These are phyloP conservation scores for Eimeria maxima DNA, from an alignment of 169 alveolate genomes.

Conservation along the genomic window DNA sequence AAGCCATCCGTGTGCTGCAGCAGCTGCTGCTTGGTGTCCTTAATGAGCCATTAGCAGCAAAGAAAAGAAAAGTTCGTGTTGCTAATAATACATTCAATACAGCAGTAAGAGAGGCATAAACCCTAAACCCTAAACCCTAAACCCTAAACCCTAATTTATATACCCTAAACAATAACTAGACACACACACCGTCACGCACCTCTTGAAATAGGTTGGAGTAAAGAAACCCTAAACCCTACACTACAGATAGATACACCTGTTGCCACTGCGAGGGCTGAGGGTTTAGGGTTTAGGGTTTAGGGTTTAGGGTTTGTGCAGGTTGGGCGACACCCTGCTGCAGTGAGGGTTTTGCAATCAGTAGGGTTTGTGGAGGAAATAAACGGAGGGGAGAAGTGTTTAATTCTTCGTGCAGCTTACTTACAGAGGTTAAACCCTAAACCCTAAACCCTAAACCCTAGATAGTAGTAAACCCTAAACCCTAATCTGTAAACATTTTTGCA, in stretches of 20 bases:
- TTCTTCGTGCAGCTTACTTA: constrained; percentile 28
- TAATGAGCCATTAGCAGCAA: constrained; percentile 12
- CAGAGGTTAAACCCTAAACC: constrained; percentile 31
- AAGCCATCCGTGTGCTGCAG: constrained; percentile 12
- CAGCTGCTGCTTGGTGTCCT: constrained; percentile 52
- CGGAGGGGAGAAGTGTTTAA: background rate
- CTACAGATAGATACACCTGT: background rate
- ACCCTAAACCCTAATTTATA: constrained; percentile 9
- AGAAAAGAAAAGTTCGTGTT: constrained; percentile 15
- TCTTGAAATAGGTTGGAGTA: too few species aligned
- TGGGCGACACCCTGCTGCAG: constrained; percentile 48
- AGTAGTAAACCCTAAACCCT: background rate
- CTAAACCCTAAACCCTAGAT: constrained; percentile 16
- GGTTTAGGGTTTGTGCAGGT: background rate
- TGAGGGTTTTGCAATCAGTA: constrained; percentile 31
- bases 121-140: constrained; percentile 25
- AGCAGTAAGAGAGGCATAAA: too few species aligned
- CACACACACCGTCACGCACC: background rate
- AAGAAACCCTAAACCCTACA: background rate
- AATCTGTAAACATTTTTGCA: background rate
- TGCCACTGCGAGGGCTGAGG: background rate
- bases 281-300: background rate
- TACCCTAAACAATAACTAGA: background rate
- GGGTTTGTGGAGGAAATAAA: background rate
- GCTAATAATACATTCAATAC: constrained; percentile 17